A percentile compares a stretch with the other conserved stretches of the same genome.
These are phyloP conservation scores for Huntiella moniliformis DNA, from an alignment of 2,329 filamentous ascomycete species.

Conservation along the genomic window DNA sequence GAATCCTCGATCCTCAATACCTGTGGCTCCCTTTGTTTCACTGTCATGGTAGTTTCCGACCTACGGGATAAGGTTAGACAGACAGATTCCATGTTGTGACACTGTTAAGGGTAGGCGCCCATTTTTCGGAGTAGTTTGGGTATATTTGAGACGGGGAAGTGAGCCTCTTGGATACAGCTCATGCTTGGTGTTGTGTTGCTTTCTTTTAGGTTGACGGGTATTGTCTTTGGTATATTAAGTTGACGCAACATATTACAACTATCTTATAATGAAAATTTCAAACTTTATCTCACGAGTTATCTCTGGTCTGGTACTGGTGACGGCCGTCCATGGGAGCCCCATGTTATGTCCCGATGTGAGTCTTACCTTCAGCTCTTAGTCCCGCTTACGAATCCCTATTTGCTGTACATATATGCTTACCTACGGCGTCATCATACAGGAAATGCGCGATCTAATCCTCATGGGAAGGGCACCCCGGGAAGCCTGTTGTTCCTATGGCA, in stretches of 20 bases:
- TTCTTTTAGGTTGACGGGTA: too few species aligned
- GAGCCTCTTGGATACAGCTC: too few species aligned
- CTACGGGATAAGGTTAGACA: too few species aligned
- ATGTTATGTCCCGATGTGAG: slow-evolving; percentile 10
- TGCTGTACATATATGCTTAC: background rate
- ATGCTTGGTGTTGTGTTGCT: too few species aligned
- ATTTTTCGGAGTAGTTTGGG: background rate
- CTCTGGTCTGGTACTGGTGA: background rate
- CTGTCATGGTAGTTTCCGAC: too few species aligned
- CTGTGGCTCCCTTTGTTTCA: too few species aligned
- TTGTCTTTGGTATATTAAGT: background rate
- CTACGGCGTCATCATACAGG: slow-evolving; percentile 5
- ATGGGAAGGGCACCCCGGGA: slow-evolving; percentile 28
- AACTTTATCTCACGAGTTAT: background rate
- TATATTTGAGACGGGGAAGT: background rate
- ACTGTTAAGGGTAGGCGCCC: too few species aligned
- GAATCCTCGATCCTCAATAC: too few species aligned
- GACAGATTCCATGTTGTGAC: too few species aligned
- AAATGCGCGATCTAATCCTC: slow-evolving; percentile 24
- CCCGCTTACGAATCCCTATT: background rate
- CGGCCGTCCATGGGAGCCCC: slow-evolving; percentile 4
- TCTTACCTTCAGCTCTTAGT: background rate
- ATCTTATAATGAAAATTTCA: background rate
- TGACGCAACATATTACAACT: background rate
- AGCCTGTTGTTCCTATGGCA: slow-evolving; percentile 34